These are phyloP conservation scores for maize (Zea mays) DNA, from an alignment of 176 grass and related monocot species.

Conservation along the genomic window DNA sequence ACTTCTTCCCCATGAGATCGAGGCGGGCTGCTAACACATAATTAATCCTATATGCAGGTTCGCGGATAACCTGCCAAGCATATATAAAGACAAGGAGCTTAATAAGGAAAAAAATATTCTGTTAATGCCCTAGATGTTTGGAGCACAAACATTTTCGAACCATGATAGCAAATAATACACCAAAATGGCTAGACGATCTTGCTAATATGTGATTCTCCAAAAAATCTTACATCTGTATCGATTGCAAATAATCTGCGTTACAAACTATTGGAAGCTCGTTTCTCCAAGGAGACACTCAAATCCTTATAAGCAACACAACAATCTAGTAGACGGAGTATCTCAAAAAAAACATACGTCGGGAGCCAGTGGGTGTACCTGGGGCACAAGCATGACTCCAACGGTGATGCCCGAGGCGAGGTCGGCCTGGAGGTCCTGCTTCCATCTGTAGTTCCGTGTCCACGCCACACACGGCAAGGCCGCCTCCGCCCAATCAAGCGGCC, in stretches of 20 bases:
- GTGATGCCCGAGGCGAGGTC: constrained; percentile 89
- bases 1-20: too few relatives aligned
- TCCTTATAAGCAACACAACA: constrained; percentile 24
- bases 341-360: constrained; percentile 28
- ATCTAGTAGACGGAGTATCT: constrained; percentile 7
- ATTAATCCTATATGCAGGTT: too few relatives aligned
- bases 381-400: constrained; percentile 96
- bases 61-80: background rate
- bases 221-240: background rate
- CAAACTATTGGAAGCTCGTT: background rate
- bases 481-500: constrained; percentile 61
- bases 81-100: background rate
- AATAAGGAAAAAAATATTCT: background rate
- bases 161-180: background rate
- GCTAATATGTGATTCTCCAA: background rate
- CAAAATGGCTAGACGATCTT: background rate
- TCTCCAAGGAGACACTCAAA: background rate
- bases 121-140: too few relatives aligned
- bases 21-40: too few relatives aligned
- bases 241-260: background rate
- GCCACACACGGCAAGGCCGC: constrained; percentile 54
- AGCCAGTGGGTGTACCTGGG: constrained; percentile 52
- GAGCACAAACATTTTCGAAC: background rate
- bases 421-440: constrained; percentile 65
- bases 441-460: constrained; percentile 79